Evolutionary conservation across 306 rosid genomes (phyloP).

Genomic region (Oemleria cerasiformis): DNA sequence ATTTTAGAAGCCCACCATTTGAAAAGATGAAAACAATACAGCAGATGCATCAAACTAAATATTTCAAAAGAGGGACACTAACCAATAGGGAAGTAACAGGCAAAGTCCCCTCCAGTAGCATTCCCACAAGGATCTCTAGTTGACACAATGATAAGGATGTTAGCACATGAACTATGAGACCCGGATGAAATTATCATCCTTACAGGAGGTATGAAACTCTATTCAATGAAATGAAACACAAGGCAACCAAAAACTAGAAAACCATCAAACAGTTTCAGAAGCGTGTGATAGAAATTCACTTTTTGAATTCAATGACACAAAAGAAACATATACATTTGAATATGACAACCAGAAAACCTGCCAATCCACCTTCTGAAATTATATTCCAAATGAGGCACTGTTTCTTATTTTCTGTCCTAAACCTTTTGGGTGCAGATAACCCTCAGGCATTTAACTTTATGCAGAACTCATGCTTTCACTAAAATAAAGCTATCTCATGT

Average conservation of each 20-base stretch:
- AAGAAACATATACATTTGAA: neutral
- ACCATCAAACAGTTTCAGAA: neutral
- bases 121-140: conserved; percentile 59
- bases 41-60: conserved; percentile 11
- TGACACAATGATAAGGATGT: conserved; percentile 27
- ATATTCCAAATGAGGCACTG: neutral
- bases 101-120: conserved; percentile 50
- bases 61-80: conserved; percentile 23
- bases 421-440: neutral
- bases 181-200: neutral
- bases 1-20: conserved; percentile 4
- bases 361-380: conserved; percentile 4
- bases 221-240: conserved; percentile 10
- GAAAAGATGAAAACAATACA: neutral
- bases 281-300: neutral
- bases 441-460: neutral
- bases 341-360: neutral
- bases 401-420: neutral
- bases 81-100: conserved; percentile 61
- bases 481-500: neutral
- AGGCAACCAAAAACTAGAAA: conserved; percentile 1
- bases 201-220: conserved; percentile 3
- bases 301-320: conserved; percentile 2
- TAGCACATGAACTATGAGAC: conserved; percentile 25
- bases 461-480: conserved; percentile 1